phyloP scores from a whole-genome alignment of 441 rosid species.

The Populus trichocarpa region DNA sequence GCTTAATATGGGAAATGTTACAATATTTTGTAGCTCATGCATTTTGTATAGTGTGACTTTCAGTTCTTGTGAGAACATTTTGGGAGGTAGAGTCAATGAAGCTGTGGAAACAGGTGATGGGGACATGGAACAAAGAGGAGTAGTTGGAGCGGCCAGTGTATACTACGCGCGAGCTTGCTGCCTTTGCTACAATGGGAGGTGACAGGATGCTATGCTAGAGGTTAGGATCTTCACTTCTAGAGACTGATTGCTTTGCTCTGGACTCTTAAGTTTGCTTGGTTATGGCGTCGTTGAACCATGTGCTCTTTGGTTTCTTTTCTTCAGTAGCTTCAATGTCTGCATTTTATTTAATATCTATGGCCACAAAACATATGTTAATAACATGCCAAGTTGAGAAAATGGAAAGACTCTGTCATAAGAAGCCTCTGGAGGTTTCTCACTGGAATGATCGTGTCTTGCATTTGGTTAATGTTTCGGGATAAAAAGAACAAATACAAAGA shows the following conservation, averaged over 20 bases:
- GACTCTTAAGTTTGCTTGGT: constrained; percentile 4
- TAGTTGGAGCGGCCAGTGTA: constrained; percentile 73
- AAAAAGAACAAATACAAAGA: too few relatives aligned
- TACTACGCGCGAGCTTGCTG: constrained; percentile 86
- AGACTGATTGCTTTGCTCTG: background rate
- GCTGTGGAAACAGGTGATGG: constrained; percentile 70
- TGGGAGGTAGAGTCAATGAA: constrained; percentile 74
- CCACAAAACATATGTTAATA: background rate
- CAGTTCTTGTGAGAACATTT: constrained; percentile 79
- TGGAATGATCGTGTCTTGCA: constrained; percentile 57
- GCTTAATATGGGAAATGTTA: constrained; percentile 1
- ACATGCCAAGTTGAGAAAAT: constrained; percentile 55
- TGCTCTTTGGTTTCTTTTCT: background rate
- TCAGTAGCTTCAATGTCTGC: background rate
- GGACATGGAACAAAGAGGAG: constrained; percentile 86
- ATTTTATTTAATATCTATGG: background rate
- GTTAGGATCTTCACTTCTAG: constrained; percentile 29
- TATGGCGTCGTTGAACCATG: background rate
- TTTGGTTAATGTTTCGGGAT: too few relatives aligned
- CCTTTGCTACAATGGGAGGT: constrained; percentile 74
- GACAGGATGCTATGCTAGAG: constrained; percentile 77
- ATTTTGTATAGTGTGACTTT: constrained; percentile 15
- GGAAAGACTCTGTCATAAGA: constrained; percentile 48
- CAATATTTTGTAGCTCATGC: constrained; percentile 12
- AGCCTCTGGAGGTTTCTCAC: constrained; percentile 77